Base-by-base conservation (phyloP, 805 yeast genomes). In the Priceomyces medius region DNA sequence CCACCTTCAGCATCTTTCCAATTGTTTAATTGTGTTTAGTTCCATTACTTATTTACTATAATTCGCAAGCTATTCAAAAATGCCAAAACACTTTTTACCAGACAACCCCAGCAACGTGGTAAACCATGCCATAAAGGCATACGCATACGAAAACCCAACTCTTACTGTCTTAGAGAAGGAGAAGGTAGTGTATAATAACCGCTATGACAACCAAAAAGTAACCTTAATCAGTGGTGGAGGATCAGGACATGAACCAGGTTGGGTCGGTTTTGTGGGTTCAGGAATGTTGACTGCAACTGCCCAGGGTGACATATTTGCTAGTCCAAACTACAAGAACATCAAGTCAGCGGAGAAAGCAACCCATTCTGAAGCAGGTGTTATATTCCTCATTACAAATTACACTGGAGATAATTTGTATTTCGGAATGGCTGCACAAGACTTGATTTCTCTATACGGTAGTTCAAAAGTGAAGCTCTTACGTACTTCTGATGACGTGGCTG, bases 171-270 rank as follows among this genome's bases (percentile, higher is more conserved):
- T 68, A 20, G 64, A 64, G 20, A 52, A 63, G 37, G 73, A 68
- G 45, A 59, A 67, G 38, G 72, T 71, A 20, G 40, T 71, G 5
- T 70, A 51, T 56, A 58, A 68, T 49, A 60, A 60, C 42, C 42
- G 54, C 21, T 53, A 50, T 36, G 59, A 59, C 38, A 29, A 42
- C 1, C 27, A 39, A 1, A 56, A 54, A 21, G 68, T 66, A 9
- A 47, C 68, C 0, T 45, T 68, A 20, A 65, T 68, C 28, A 54
- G 63, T 42, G 73, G 73, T 10, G 73, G 73, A 16, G 74, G 74
- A 3, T 66, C 73, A 7, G 73, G 73, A 13, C 73, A 68, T 44
- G 73, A 68, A 43, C 73, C 73, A 5, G 71, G 71, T 1, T 64
- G 64, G 62, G 56, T 61, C 40, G 73, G 73, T 0, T 56, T 66